phyloP scores from a whole-genome alignment of 805 yeast species.

The Lipomyces lipofer region DNA sequence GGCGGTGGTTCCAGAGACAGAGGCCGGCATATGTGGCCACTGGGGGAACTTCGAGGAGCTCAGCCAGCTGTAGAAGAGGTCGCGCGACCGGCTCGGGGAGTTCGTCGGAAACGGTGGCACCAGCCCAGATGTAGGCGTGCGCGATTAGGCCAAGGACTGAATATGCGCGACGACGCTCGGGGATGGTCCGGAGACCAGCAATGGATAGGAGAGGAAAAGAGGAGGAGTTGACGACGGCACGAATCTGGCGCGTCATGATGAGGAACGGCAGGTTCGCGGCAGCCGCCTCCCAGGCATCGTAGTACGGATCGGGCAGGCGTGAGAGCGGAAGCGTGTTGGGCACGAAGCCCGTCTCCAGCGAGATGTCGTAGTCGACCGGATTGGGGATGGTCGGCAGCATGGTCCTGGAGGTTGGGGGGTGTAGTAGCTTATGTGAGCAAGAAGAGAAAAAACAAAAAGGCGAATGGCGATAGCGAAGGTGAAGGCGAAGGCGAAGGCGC shows the following conservation, averaged over 20 bases:
- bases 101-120: slow-evolving; percentile 52
- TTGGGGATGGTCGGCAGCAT: slow-evolving; percentile 46
- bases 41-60: slow-evolving; percentile 73
- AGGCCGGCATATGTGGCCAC: slow-evolving; percentile 84
- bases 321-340: slow-evolving; percentile 67
- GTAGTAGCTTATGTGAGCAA: background rate
- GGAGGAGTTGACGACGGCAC: slow-evolving; percentile 57
- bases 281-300: slow-evolving; percentile 73
- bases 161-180: slow-evolving; percentile 76
- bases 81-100: slow-evolving; percentile 68
- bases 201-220: slow-evolving; percentile 53
- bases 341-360: slow-evolving; percentile 72
- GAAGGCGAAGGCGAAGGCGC: too few relatives aligned
- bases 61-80: slow-evolving; percentile 65
- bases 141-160: slow-evolving; percentile 74
- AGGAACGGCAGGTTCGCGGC: slow-evolving; percentile 70
- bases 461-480: too few relatives aligned
- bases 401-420: background rate
- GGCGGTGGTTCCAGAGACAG: slow-evolving; percentile 75
- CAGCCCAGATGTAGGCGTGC: slow-evolving; percentile 91
- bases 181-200: slow-evolving; percentile 46
- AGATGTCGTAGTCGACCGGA: slow-evolving; percentile 67
- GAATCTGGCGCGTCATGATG: slow-evolving; percentile 61
- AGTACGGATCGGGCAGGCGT: slow-evolving; percentile 60
- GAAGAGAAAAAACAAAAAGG: background rate